phyloP scores from a whole-genome alignment of 2,329 filamentous ascomycete genomes.

The Xylaria sp. region DNA sequence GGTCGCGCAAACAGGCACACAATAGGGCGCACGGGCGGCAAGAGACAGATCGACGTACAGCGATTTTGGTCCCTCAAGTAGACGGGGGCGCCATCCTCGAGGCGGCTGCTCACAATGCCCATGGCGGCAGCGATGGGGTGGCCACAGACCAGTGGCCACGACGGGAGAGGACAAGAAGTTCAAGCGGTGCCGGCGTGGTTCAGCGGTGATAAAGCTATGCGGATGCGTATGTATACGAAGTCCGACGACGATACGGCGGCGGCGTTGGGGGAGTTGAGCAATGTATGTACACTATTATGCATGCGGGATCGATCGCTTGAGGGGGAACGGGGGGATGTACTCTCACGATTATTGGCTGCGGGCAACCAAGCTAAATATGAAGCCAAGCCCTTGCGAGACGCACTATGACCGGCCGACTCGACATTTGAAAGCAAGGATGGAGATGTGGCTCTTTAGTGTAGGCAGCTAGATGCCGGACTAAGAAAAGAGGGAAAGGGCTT shows the following conservation, averaged over 20 bases:
- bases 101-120: slow-evolving; percentile 91
- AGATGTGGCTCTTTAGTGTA: slow-evolving; percentile 3
- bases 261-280: slow-evolving; percentile 42
- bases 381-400: slow-evolving; percentile 36
- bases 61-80: slow-evolving; percentile 92
- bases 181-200: slow-evolving; percentile 31
- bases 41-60: slow-evolving; percentile 65
- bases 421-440: slow-evolving; percentile 3
- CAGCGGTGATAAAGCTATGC: slow-evolving; percentile 17
- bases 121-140: slow-evolving; percentile 62
- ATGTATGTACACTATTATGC: slow-evolving; percentile 37
- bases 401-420: slow-evolving; percentile 27
- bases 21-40: slow-evolving; percentile 10
- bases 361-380: slow-evolving; percentile 42
- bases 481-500: neutral
- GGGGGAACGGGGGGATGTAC: slow-evolving; percentile 44
- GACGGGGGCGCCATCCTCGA: slow-evolving; percentile 82
- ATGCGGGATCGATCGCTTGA: slow-evolving; percentile 42
- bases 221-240: slow-evolving; percentile 17
- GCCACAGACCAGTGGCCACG: slow-evolving; percentile 46
- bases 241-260: slow-evolving; percentile 30
- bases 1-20: slow-evolving; percentile 31
- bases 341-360: slow-evolving; percentile 43
- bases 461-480: neutral
- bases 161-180: slow-evolving; percentile 26